These are phyloP conservation scores for Pyrenochaeta sp. DNA, from an alignment of 2,329 filamentous ascomycete species.

Conservation along the genomic window DNA sequence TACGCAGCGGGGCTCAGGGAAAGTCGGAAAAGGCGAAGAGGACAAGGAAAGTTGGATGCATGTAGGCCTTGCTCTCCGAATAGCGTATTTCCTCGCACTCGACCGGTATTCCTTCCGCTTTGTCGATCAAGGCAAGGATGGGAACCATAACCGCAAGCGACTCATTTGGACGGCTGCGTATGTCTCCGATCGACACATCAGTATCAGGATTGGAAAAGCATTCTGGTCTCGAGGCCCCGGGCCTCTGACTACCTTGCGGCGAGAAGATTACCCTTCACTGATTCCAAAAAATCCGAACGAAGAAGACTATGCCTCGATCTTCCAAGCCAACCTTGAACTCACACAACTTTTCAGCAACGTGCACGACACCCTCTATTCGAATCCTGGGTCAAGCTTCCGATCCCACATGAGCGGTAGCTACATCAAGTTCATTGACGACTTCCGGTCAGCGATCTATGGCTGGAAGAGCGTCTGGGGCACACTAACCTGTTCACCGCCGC, in stretches of 20 bases:
- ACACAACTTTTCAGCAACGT: slow-evolving; percentile 78
- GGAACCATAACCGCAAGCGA: slow-evolving; percentile 68
- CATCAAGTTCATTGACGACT: slow-evolving; percentile 79
- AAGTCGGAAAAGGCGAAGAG: slow-evolving; percentile 75
- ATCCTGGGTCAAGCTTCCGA: slow-evolving; percentile 73
- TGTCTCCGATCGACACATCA: slow-evolving; percentile 60
- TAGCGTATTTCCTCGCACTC: slow-evolving; percentile 74
- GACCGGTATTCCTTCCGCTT: slow-evolving; percentile 73
- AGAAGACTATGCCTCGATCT: slow-evolving; percentile 73
- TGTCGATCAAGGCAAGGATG: slow-evolving; percentile 66
- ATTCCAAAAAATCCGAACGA: slow-evolving; percentile 66
- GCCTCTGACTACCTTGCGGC: slow-evolving; percentile 69
- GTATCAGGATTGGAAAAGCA: slow-evolving; percentile 74
- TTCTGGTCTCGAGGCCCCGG: slow-evolving; percentile 79
- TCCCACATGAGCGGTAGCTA: slow-evolving; percentile 76
- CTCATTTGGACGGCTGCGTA: slow-evolving; percentile 70
- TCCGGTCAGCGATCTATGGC: slow-evolving; percentile 71
- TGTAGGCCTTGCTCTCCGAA: slow-evolving; percentile 73
- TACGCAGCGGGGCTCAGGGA: slow-evolving; percentile 67
- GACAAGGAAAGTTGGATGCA: slow-evolving; percentile 82
- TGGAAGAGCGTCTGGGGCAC: slow-evolving; percentile 77
- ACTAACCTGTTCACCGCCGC: slow-evolving; percentile 69
- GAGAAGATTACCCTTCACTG: slow-evolving; percentile 73
- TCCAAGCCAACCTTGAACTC: slow-evolving; percentile 75
- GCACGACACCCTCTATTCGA: slow-evolving; percentile 77